Conservation (phyloP, 1,139 yeast genomes). For the Hansenula lynferdii region DNA sequence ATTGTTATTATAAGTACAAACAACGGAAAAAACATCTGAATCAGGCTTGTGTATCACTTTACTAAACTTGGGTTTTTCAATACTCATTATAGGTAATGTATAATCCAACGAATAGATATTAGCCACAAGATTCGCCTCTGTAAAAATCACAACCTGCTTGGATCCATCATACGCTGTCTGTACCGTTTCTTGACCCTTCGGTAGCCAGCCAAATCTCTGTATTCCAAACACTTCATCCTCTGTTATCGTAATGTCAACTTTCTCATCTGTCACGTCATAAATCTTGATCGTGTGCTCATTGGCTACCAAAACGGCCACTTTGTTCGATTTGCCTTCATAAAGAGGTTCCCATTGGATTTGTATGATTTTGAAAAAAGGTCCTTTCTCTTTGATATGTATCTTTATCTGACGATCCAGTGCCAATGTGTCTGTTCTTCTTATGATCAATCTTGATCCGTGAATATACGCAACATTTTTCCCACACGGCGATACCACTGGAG, state of each 20-base stretch:
- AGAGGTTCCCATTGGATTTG: conserved; percentile 16
- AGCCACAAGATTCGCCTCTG: conserved; percentile 6
- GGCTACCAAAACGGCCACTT: conserved; percentile 11
- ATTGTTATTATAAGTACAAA: not conserved
- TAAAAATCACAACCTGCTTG: conserved; percentile 14
- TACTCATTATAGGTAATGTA: conserved; percentile 3
- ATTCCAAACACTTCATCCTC: conserved; percentile 17
- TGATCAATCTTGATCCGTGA: conserved; percentile 9
- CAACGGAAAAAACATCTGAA: not conserved
- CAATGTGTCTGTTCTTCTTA: conserved; percentile 11
- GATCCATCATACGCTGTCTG: conserved; percentile 15
- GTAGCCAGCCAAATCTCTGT: conserved; percentile 15
- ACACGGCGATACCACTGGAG: conserved; percentile 13
- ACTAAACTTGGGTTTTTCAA: conserved; percentile 10
- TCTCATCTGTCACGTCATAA: conserved; percentile 10
- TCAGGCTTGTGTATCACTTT: conserved; percentile 2
- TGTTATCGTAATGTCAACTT: conserved; percentile 9
- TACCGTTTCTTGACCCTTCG: not conserved
- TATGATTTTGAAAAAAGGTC: conserved; percentile 7
- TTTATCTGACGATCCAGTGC: conserved; percentile 4
- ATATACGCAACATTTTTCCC: conserved; percentile 13
- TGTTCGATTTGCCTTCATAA: conserved; percentile 2
- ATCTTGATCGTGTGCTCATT: conserved; percentile 6
- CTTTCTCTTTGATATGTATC: conserved; percentile 1
- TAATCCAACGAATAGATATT: conserved; percentile 15